phyloP scores from a whole-genome alignment of 441 rosid genomes.

The Theobroma grandiflorum region DNA sequence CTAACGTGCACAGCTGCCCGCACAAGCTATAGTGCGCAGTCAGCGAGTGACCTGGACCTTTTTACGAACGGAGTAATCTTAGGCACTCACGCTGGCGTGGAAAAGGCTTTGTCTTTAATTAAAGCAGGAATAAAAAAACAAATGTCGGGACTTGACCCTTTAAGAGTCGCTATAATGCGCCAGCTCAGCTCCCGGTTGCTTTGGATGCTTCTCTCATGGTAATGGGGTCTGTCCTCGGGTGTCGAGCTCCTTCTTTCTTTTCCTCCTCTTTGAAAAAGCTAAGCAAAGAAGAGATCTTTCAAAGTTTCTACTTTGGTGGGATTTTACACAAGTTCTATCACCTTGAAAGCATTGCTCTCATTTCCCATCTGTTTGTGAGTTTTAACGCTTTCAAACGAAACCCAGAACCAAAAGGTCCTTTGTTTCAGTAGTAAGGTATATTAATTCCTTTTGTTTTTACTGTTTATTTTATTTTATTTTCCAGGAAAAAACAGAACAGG shows the following conservation, averaged over 20 bases:
- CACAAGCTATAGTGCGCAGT: background rate
- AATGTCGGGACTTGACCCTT: background rate
- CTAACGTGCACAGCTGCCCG: background rate
- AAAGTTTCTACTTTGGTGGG: background rate
- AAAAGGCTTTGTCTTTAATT: background rate
- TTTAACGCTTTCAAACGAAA: background rate
- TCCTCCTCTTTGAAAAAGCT: background rate
- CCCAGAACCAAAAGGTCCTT: background rate
- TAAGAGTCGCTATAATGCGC: conserved; percentile 32
- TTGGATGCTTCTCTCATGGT: conserved; percentile 43
- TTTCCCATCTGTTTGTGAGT: background rate
- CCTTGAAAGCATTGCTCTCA: background rate
- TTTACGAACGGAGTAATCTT: background rate
- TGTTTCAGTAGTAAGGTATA: conserved; percentile 13
- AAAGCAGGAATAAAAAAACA: background rate
- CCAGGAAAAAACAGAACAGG: background rate
- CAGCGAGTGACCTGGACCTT: conserved; percentile 7
- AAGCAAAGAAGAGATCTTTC: background rate
- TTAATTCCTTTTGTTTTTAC: conserved; percentile 19
- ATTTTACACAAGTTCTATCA: background rate
- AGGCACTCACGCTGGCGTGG: conserved; percentile 9
- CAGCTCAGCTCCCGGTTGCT: conserved; percentile 10
- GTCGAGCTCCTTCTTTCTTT: conserved; percentile 32
- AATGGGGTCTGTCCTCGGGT: conserved; percentile 20
- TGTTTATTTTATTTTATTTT: background rate